Conservation (phyloP, 1,284 basidiomycete genomes). For the Trichosporon sp. region DNA sequence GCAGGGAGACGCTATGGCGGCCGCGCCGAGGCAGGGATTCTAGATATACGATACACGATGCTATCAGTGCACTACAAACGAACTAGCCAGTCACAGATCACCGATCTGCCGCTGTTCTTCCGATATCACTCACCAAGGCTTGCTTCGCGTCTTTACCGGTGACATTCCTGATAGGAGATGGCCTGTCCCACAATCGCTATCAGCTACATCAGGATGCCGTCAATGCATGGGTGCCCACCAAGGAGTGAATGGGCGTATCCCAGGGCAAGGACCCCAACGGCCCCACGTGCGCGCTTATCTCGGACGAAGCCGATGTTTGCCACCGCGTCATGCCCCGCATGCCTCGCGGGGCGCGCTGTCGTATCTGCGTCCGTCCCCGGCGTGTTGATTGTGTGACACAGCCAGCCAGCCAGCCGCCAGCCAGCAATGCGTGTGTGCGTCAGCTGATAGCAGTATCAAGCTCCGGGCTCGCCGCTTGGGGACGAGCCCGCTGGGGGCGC, state of each 20-base stretch:
- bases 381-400: neutral
- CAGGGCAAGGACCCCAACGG: neutral
- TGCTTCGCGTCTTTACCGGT: too few relatives aligned
- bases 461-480: neutral
- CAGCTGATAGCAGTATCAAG: constrained; percentile 15
- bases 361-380: constrained; percentile 13
- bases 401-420: neutral
- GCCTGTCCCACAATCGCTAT: neutral
- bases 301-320: constrained; percentile 7
- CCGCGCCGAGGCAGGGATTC: constrained; percentile 31
- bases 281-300: constrained; percentile 19
- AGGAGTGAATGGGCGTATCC: neutral
- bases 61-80: neutral
- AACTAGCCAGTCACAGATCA: neutral
- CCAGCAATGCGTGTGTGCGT: neutral
- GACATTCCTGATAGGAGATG: neutral
- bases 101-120: neutral
- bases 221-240: neutral
- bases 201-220: neutral
- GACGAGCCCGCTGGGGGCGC: neutral
- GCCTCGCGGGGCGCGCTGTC: neutral
- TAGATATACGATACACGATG: constrained; percentile 15
- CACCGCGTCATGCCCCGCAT: neutral
- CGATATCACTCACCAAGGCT: neutral
- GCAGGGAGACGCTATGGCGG: constrained; percentile 28